phyloP scores from a whole-genome alignment of 2,329 filamentous ascomycete species.

The Colletotrichum caudatum region DNA sequence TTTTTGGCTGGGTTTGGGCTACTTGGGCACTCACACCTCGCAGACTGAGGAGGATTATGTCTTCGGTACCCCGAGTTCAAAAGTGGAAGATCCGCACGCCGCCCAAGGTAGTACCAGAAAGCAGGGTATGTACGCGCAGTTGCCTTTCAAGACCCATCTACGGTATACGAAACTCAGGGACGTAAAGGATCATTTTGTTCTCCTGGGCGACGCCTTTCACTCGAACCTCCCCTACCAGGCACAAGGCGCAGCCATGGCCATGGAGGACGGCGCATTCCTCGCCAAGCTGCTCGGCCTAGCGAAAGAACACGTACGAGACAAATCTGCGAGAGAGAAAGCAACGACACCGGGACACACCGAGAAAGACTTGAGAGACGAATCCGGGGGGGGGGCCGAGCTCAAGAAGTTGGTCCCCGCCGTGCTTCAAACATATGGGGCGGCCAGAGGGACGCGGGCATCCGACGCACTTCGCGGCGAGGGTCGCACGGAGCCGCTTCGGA shows the following conservation, averaged over 20 bases:
- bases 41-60: constrained; percentile 32
- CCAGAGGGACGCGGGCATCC: constrained; percentile 9
- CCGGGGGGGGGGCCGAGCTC: background rate
- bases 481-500: constrained; percentile 29
- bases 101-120: constrained; percentile 5
- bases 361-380: background rate
- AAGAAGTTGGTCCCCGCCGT: constrained; percentile 14
- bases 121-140: constrained; percentile 12
- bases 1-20: no score
- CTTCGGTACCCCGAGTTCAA: constrained; percentile 20
- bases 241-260: constrained; percentile 46
- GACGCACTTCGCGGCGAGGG: constrained; percentile 2
- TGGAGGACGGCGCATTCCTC: constrained; percentile 46
- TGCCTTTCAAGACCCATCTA: background rate
- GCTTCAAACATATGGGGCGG: constrained; percentile 16
- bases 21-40: background rate
- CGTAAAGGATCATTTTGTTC: constrained; percentile 32
- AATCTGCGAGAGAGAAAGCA: background rate
- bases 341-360: background rate
- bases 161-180: background rate
- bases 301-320: background rate
- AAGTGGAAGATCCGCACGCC: constrained; percentile 36
- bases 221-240: constrained; percentile 45
- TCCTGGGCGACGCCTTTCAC: constrained; percentile 40
- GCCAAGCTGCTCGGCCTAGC: constrained; percentile 47